Evolutionary conservation across 371 early-diverging fungal genomes (phyloP), one percentile per base, ranked within the genome.

Genomic region (Syncephalastrum racemosum): DNA sequence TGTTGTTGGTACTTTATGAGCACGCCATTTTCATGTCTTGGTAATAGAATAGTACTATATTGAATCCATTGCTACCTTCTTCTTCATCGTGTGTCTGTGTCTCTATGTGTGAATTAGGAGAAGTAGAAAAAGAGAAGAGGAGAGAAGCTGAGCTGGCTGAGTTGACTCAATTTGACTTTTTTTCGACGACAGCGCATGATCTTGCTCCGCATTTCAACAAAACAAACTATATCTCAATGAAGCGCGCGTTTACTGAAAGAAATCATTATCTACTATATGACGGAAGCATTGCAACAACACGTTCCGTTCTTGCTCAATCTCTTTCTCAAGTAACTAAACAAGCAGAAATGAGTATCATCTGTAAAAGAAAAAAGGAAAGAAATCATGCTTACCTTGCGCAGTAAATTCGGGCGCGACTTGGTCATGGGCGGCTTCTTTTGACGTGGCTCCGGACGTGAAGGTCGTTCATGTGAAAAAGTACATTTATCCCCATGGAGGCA

Each of bases 401-500:
- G 53, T 14, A 82, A 53, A 40, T 75, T 77, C 3, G 79, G 73
- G 22, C 71, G 64, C 8, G 63, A 62, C 14, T 67, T 19, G 51
- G 1, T 22, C 40, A 16, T 12, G 6, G 50, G 14, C 18, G 2
- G 50, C 6, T n/a, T 45, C 36, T 12, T 16, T 16, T 54, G 7
- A 14, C 24, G 16, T 49, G 20, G 20, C n/a, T 16, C 39, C 46
- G 43, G 44, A 50, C 46, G 18, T 54, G 63, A 67, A 41, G 67
- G 71, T 14, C 61, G 60, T 54, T 84, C 81, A 54, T 84, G 84
- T 0, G 62, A 65, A 52, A 74, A 82, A 1, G 53, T 64, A 49
- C 84, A 84, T 14, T 63, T 60, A 46, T 77, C 75, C 7, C 82
- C 82, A 40, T 63, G 54, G 14, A 56, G 64, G 54, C 84, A 84